Percentiles rank a stretch among this genome's conserved stretches.
These are phyloP conservation scores for Coffea humblotiana DNA, from an alignment of 305 asterid species.

Conservation along the genomic window DNA sequence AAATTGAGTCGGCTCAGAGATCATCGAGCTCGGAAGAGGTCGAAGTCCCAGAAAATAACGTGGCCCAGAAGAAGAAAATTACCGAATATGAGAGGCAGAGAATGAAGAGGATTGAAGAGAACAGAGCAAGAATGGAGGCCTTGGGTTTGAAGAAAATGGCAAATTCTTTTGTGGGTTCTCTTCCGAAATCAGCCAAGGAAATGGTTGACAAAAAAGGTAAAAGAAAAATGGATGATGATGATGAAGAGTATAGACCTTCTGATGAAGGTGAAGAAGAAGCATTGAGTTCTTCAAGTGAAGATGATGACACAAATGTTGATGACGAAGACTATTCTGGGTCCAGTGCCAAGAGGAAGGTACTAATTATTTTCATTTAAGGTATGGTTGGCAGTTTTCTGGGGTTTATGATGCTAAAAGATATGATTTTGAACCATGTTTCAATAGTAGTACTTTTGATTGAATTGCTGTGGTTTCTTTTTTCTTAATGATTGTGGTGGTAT, in stretches of 20 bases:
- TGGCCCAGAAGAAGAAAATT: conserved; percentile 27
- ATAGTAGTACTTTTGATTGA: background rate
- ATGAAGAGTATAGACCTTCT: conserved; percentile 73
- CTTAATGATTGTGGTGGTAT: background rate
- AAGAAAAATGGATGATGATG: conserved; percentile 53
- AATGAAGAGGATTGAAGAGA: conserved; percentile 74
- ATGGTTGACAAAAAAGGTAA: conserved; percentile 41
- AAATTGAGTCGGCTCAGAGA: conserved; percentile 1
- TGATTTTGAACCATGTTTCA: background rate
- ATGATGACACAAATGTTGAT: conserved; percentile 37
- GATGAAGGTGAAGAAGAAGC: conserved; percentile 53
- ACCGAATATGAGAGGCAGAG: conserved; percentile 69
- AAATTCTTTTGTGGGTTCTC: conserved; percentile 43
- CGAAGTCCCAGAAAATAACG: conserved; percentile 18
- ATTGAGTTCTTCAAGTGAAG: conserved; percentile 44
- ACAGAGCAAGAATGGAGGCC: conserved; percentile 76
- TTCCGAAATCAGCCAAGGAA: conserved; percentile 42
- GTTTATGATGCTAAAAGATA: background rate
- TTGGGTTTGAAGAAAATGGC: conserved; percentile 80
- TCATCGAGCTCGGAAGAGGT: conserved; percentile 17
- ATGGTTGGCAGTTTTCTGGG: too few species aligned
- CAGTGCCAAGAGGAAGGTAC: conserved; percentile 40
- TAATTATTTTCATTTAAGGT: too few species aligned
- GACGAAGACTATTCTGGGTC: conserved; percentile 45
- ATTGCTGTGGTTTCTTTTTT: background rate